Evolutionary conservation across 441 rosid genomes (phyloP).

Genomic region (Erodium trifolium): DNA sequence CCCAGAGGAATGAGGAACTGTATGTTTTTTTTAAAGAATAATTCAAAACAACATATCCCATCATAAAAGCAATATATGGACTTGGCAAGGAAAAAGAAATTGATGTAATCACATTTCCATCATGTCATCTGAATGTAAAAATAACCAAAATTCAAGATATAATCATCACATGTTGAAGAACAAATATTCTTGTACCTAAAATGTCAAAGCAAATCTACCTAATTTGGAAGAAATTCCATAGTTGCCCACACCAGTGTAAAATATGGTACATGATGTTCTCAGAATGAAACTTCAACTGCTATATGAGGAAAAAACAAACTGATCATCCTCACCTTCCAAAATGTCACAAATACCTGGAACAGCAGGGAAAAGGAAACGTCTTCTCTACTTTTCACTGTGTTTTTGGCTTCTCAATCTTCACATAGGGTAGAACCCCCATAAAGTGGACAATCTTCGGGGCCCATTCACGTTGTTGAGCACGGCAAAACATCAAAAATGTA

Average conservation of each 20-base stretch:
- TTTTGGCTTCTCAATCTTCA: constrained; percentile 25
- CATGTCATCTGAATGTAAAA: neutral
- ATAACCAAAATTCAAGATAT: neutral
- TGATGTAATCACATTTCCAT: no score
- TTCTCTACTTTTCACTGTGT: constrained; percentile 12
- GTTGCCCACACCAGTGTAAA: neutral
- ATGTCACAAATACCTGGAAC: neutral
- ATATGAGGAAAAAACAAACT: neutral
- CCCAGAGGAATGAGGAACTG: no score
- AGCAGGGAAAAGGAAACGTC: neutral
- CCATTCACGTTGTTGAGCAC: constrained; percentile 22
- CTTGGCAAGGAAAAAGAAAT: no score
- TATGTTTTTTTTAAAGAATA: no score
- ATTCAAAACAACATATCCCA: neutral
- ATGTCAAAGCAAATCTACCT: neutral
- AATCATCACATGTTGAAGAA: neutral
- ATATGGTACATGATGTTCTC: constrained; percentile 5
- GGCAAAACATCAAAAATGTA: constrained; percentile 21
- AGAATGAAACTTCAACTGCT: neutral
- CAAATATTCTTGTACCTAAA: neutral
- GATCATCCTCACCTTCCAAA: constrained; percentile 15
- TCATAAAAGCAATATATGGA: neutral
- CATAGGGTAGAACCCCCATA: constrained; percentile 22
- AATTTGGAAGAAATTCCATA: neutral
- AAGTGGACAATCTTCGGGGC: constrained; percentile 17